Evolutionary conservation across 2,329 filamentous ascomycete genomes (phyloP).

Genomic region (Sclerotinia trifoliorum): DNA sequence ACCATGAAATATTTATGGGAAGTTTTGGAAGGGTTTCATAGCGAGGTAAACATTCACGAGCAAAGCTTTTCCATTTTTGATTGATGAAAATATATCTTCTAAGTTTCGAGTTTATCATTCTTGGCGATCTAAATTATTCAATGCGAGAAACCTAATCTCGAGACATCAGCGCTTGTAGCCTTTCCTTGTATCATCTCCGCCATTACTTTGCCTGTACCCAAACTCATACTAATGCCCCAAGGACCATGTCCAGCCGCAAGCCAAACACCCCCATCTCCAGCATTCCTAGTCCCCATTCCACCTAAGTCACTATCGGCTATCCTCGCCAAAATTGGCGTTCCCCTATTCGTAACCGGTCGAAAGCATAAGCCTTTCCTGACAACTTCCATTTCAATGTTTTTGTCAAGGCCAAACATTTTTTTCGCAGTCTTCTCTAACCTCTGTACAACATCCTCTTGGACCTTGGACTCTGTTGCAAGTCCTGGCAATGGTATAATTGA

Average conservation of each 20-base stretch:
- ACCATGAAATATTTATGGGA: background rate
- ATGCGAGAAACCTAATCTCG: conserved; percentile 45
- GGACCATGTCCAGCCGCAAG: conserved; percentile 72
- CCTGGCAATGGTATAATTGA: conserved; percentile 58
- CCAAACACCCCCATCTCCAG: conserved; percentile 61
- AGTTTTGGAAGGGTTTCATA: background rate
- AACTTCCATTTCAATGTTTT: conserved; percentile 56
- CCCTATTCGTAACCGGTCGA: conserved; percentile 64
- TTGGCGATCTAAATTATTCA: background rate
- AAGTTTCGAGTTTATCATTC: background rate
- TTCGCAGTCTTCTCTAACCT: conserved; percentile 51
- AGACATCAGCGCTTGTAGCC: conserved; percentile 58
- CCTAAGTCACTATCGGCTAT: conserved; percentile 58
- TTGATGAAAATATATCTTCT: background rate
- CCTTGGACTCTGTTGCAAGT: conserved; percentile 49
- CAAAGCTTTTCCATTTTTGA: background rate
- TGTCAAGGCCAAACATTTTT: conserved; percentile 47
- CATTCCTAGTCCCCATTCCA: conserved; percentile 43
- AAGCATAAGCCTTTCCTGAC: conserved; percentile 69
- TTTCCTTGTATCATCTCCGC: conserved; percentile 66
- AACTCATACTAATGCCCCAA: conserved; percentile 65
- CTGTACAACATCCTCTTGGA: conserved; percentile 49
- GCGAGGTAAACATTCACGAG: background rate
- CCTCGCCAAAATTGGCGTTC: conserved; percentile 61
- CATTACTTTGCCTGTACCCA: conserved; percentile 70